Conservation (phyloP, 306 rosid species). For the Casuarina equisetifolia region DNA sequence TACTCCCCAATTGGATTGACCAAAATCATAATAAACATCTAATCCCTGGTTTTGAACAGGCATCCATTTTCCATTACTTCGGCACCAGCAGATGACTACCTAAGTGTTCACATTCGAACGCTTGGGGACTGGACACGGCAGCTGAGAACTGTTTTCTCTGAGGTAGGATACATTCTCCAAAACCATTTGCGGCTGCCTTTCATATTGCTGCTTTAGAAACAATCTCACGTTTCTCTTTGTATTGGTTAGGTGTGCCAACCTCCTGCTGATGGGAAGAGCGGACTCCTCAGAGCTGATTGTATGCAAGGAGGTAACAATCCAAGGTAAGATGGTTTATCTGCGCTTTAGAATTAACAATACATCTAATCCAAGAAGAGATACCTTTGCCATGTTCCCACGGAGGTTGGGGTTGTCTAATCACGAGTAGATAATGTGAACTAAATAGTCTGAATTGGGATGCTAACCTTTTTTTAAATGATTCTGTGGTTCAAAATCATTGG, state of each 20-base stretch:
- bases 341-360: neutral
- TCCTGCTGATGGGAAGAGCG: slow-evolving; percentile 53
- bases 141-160: slow-evolving; percentile 51
- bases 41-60: slow-evolving; percentile 28
- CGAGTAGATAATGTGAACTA: neutral
- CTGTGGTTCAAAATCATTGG: neutral
- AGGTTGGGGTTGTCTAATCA: too few relatives aligned
- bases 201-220: neutral
- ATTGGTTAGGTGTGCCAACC: slow-evolving; percentile 46
- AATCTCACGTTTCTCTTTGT: too few relatives aligned
- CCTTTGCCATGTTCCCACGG: neutral
- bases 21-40: neutral
- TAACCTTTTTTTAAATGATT: neutral
- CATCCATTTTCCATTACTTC: slow-evolving; percentile 69
- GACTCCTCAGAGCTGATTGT: slow-evolving; percentile 51
- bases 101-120: slow-evolving; percentile 62
- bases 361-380: neutral
- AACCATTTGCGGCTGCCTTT: too few relatives aligned
- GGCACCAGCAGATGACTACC: slow-evolving; percentile 52
- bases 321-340: slow-evolving; percentile 6
- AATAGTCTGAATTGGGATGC: neutral
- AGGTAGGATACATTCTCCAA: slow-evolving; percentile 19
- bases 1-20: neutral
- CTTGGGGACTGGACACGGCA: slow-evolving; percentile 63
- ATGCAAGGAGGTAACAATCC: slow-evolving; percentile 38